Percentiles rank a stretch among this genome's conserved stretches.
These are phyloP conservation scores for Cystofilobasidium bisporidii DNA, from an alignment of 768 basidiomycete species.

Conservation along the genomic window DNA sequence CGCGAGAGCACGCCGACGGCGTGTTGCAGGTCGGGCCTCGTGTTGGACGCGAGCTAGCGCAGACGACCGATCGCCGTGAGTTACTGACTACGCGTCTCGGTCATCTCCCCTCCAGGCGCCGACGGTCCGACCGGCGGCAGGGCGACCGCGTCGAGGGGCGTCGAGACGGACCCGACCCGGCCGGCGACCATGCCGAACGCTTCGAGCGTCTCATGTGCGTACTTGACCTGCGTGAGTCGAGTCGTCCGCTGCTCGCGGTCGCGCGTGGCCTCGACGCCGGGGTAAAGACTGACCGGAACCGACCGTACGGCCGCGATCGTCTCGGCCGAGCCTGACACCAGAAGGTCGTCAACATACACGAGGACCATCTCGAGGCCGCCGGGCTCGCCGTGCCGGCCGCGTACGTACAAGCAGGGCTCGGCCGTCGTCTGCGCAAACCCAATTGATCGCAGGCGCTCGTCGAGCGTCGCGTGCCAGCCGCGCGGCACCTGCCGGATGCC, in stretches of 20 bases:
- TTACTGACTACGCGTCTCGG: not conserved
- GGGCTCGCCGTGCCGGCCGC: not conserved
- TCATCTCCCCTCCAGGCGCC: no score
- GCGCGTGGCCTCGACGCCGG: not conserved
- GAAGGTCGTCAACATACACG: conserved; percentile 11
- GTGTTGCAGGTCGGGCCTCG: conserved; percentile 8
- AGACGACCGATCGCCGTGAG: not conserved
- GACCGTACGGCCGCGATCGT: not conserved
- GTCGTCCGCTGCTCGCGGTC: not conserved
- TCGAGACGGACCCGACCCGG: not conserved
- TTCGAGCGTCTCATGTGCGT: no score
- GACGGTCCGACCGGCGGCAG: not conserved
- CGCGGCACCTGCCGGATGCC: not conserved
- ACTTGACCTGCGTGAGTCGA: no score
- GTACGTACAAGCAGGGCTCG: not conserved
- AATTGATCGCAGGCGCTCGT: not conserved
- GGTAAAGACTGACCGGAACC: no score
- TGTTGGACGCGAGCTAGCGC: not conserved
- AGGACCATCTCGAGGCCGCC: not conserved
- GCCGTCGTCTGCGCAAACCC: not conserved
- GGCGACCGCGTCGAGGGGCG: conserved; percentile 6
- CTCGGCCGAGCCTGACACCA: conserved; percentile 1
- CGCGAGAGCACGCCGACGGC: conserved; percentile 10
- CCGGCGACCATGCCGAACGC: no score
- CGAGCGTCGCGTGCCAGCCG: not conserved